phyloP scores from a whole-genome alignment of 805 yeast species.

The Barnettozyma botsteinii region DNA sequence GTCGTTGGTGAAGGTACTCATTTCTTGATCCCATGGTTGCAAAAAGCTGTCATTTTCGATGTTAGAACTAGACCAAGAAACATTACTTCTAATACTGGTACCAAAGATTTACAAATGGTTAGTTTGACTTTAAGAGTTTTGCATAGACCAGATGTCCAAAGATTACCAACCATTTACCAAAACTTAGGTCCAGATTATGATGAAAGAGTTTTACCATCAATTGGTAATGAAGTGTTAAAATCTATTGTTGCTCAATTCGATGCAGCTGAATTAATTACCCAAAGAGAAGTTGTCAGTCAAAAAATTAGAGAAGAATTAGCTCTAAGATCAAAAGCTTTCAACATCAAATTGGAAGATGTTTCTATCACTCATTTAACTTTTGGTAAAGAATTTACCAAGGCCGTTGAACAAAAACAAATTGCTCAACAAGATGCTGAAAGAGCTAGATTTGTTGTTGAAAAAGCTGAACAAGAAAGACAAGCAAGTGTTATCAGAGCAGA shows the following conservation, averaged over 20 bases:
- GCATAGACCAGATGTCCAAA: conserved; percentile 86
- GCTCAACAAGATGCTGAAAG: conserved; percentile 99
- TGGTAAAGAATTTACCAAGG: conserved; percentile 94
- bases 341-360: conserved; percentile 91
- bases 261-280: conserved; percentile 95
- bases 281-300: conserved; percentile 90
- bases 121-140: conserved; percentile 87
- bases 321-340: conserved; percentile 79
- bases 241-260: conserved; percentile 90
- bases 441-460: conserved; percentile 87
- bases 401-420: conserved; percentile 97
- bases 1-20: conserved; percentile 97
- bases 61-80: conserved; percentile 94
- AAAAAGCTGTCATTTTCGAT: conserved; percentile 83
- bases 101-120: conserved; percentile 95
- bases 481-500: conserved; percentile 95
- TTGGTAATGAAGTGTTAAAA: conserved; percentile 87
- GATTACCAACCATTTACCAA: conserved; percentile 84
- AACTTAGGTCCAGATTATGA: conserved; percentile 90
- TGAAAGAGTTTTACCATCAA: conserved; percentile 87
- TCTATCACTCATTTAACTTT: conserved; percentile 97
- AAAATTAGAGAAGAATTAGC: conserved; percentile 83
- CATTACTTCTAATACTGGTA: conserved; percentile 91
- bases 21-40: conserved; percentile 93
- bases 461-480: conserved; percentile 95